These are phyloP conservation scores for Jatropha podagrica DNA, from an alignment of 441 rosid genomes.

Conservation along the genomic window DNA sequence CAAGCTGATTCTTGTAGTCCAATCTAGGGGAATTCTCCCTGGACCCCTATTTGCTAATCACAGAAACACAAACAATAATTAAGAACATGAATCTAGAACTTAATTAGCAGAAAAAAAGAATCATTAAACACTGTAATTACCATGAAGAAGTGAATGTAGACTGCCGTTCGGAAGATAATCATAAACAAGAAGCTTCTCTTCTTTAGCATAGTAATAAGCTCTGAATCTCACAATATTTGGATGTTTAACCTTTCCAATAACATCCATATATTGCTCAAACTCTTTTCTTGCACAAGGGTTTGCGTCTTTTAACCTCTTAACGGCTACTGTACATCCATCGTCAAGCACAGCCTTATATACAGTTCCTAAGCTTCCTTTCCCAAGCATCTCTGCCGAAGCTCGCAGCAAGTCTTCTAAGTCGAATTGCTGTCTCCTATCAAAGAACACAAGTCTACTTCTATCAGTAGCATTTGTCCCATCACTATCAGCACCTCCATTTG, in stretches of 20 bases:
- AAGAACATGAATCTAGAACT: neutral
- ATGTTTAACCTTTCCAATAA: conserved; percentile 77
- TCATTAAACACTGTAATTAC: conserved; percentile 30
- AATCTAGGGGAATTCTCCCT: conserved; percentile 90
- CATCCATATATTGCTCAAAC: conserved; percentile 92
- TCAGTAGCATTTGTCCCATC: conserved; percentile 74
- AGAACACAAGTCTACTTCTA: conserved; percentile 73
- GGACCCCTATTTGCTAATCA: conserved; percentile 73
- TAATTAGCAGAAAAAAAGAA: neutral
- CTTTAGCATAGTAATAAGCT: conserved; percentile 94
- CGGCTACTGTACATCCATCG: conserved; percentile 69
- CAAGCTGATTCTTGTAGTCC: conserved; percentile 93
- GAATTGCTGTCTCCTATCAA: conserved; percentile 69
- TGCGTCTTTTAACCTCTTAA: conserved; percentile 86
- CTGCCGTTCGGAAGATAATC: conserved; percentile 93
- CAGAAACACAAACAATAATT: neutral
- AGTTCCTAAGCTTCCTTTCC: conserved; percentile 89
- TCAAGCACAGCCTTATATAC: conserved; percentile 92
- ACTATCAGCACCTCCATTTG: conserved; percentile 60
- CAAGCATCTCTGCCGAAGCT: conserved; percentile 97
- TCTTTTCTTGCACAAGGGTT: conserved; percentile 88
- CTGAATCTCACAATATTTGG: conserved; percentile 71
- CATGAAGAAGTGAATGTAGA: conserved; percentile 82
- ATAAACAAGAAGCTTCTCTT: conserved; percentile 90
- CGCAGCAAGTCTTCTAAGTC: conserved; percentile 82